Evolutionary conservation across 768 basidiomycete genomes (phyloP).

Genomic region (Lyophyllum atratum): DNA sequence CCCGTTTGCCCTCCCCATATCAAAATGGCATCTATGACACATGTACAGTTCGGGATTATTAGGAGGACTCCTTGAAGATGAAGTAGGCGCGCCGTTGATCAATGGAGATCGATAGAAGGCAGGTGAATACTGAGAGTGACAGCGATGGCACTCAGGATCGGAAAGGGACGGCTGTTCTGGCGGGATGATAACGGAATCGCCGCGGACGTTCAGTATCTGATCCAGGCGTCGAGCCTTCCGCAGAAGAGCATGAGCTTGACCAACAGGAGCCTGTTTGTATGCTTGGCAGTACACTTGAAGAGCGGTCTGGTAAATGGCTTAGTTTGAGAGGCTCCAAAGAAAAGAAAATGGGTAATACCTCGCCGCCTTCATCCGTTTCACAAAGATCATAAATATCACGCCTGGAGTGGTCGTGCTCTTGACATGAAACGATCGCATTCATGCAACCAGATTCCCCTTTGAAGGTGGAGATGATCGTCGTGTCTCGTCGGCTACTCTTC

Average conservation of each 20-base stretch:
- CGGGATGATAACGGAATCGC: constrained; percentile 31
- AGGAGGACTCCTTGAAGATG: constrained; percentile 4
- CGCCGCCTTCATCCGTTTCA: constrained; percentile 77
- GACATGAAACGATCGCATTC: constrained; percentile 76
- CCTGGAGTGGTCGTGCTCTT: constrained; percentile 66
- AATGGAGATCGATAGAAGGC: constrained; percentile 56
- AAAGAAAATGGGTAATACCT: constrained; percentile 55
- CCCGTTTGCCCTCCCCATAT: constrained; percentile 28
- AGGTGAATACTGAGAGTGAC: constrained; percentile 73
- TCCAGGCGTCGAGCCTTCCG: constrained; percentile 90
- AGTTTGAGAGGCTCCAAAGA: constrained; percentile 5
- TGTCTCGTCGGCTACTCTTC: constrained; percentile 75
- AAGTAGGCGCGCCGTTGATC: constrained; percentile 3
- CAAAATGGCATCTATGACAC: constrained; percentile 53
- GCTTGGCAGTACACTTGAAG: constrained; percentile 84
- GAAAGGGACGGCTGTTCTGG: constrained; percentile 20
- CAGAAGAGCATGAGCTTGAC: constrained; percentile 80
- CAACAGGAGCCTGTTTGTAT: constrained; percentile 78
- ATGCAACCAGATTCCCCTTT: constrained; percentile 80
- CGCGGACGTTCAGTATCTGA: constrained; percentile 55
- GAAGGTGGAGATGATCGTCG: constrained; percentile 67
- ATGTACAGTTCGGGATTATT: constrained; percentile 26
- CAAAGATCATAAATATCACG: constrained; percentile 81
- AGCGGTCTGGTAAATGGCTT: constrained; percentile 60
- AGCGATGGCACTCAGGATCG: constrained; percentile 58